phyloP scores from a whole-genome alignment of 164 flowering plant species.

The Stephania japonica region DNA sequence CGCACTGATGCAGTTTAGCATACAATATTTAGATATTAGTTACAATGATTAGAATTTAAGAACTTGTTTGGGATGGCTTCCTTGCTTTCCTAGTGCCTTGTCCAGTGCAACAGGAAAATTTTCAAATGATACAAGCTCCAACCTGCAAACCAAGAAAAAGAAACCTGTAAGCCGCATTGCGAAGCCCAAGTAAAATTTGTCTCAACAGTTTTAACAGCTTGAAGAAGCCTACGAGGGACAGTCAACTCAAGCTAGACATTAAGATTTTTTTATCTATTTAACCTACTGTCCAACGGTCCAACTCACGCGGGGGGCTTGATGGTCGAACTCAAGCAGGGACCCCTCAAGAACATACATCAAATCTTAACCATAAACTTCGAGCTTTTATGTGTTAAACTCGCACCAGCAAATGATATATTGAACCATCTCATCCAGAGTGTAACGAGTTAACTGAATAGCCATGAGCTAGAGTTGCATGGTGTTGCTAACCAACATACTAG shows the following conservation, averaged over 20 bases:
- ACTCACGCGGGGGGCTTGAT: too few relatives aligned
- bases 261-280: too few relatives aligned
- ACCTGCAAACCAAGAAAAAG: slow-evolving; percentile 39
- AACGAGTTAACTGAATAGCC: too few relatives aligned
- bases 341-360: too few relatives aligned
- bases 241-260: too few relatives aligned
- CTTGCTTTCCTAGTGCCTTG: slow-evolving; percentile 79
- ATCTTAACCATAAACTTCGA: too few relatives aligned
- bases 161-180: not conserved
- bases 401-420: not conserved
- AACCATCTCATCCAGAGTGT: not conserved
- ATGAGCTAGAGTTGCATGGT: too few relatives aligned
- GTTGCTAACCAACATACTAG: not conserved
- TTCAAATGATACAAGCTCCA: slow-evolving; percentile 72
- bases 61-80: slow-evolving; percentile 93
- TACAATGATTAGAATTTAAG: slow-evolving; percentile 38
- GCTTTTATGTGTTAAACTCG: too few relatives aligned
- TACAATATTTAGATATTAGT: not conserved
- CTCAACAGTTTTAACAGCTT: too few relatives aligned
- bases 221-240: too few relatives aligned
- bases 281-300: too few relatives aligned
- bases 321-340: too few relatives aligned
- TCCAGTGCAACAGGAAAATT: slow-evolving; percentile 57
- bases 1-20: not conserved
- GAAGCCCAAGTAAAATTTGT: not conserved